phyloP scores from a whole-genome alignment of 2,329 filamentous ascomycete genomes.

The Hymenotorrendiella dingleyae region DNA sequence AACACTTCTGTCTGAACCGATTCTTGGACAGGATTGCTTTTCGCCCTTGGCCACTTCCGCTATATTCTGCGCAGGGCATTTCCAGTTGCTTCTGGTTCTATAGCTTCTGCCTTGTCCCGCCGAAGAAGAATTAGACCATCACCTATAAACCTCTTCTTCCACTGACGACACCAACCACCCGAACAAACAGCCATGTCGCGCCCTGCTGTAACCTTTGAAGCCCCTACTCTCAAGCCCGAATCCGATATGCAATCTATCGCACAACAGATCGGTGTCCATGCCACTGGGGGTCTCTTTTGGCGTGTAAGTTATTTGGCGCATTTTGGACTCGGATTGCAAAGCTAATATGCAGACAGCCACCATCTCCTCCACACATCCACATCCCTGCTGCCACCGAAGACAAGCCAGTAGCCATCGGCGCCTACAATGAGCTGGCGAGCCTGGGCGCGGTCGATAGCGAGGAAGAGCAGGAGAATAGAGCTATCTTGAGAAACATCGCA shows the following conservation, averaged over 20 bases:
- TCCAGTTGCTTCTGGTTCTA: too few relatives aligned
- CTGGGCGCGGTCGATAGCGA: constrained; percentile 35
- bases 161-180: too few relatives aligned
- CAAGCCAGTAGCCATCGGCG: constrained; percentile 33
- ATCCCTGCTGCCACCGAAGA: constrained; percentile 25
- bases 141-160: too few relatives aligned
- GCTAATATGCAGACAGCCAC: constrained; percentile 19
- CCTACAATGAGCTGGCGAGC: too few relatives aligned
- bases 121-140: too few relatives aligned
- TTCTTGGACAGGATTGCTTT: too few relatives aligned
- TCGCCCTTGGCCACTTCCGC: too few relatives aligned
- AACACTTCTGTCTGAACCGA: too few relatives aligned
- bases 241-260: constrained; percentile 17
- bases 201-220: too few relatives aligned
- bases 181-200: too few relatives aligned
- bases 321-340: not conserved
- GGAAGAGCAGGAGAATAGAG: constrained; percentile 36
- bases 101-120: too few relatives aligned
- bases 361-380: constrained; percentile 30
- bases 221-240: constrained; percentile 6
- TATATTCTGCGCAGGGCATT: too few relatives aligned
- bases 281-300: constrained; percentile 18
- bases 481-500: constrained; percentile 45
- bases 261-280: constrained; percentile 13
- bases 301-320: constrained; percentile 16